Base-by-base conservation (phyloP, 495 filamentous ascomycete genomes). In the Viridothelium virens region DNA sequence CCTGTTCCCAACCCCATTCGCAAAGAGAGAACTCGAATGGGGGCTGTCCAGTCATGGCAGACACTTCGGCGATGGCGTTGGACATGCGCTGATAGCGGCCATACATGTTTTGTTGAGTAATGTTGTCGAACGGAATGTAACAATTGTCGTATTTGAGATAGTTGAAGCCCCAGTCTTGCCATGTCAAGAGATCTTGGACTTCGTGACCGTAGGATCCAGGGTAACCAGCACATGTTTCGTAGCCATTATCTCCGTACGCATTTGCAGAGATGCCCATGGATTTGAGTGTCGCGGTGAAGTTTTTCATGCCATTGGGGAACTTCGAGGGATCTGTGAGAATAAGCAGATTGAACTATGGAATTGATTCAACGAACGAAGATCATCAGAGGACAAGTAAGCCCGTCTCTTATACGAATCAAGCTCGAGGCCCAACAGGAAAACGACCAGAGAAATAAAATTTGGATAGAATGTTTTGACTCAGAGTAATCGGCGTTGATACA, bases 111-210 rank as follows among this genome's bases (percentile, higher is more conserved):
- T 71, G 36, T 62, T 73, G 65, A 31, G 66, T 68, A 7, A 67
- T 62, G 48, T 69, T 70, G 47, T 70, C 68, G 56, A 48, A 18
- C 0, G 71, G 70, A 18, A 69, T 65, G 56, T 71, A 68, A 65
- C 71, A 73, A 56, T 70, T 68, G 44, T 73, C 71, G 50, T 71
- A 68, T 56, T 73, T 73, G 38, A 67, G 37, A 50, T 73, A 73
- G 38, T 65, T 31, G 16, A 66, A 69, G 11, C 70, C 65, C 66
- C 66, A 67, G 12, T 38, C 47, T n/a, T 65, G 50, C 67, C 67
- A 68, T 18, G 67, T 68, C 67, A 66, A 3, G 14, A 68, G 56
- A 39, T 68, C 67, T 47, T 67, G 63, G 6, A 59, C 10, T 39
- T 68, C 67, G 10, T 47, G 65, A 4, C 67, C 67, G 38, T 67